phyloP scores from a whole-genome alignment of 2,329 filamentous ascomycete genomes.

The Corynespora cassiicola region DNA sequence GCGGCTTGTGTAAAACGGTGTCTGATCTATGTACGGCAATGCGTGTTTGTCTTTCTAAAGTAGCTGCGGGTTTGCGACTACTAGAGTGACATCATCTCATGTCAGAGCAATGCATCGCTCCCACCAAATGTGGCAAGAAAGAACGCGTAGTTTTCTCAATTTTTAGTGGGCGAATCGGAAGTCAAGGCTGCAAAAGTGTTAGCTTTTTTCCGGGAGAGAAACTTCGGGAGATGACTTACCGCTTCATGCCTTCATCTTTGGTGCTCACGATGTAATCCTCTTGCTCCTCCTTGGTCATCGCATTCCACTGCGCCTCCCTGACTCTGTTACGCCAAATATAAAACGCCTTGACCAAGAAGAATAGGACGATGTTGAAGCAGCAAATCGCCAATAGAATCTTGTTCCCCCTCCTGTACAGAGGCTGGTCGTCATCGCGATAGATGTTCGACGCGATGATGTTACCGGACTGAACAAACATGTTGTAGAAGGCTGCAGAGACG shows the following conservation, averaged over 20 bases:
- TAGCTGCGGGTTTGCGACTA: too few species aligned
- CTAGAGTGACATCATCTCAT: too few species aligned
- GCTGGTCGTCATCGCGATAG: slow-evolving; percentile 55
- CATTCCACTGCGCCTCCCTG: slow-evolving; percentile 33
- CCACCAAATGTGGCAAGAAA: too few species aligned
- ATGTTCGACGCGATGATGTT: slow-evolving; percentile 57
- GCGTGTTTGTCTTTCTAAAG: too few species aligned
- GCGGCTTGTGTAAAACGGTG: too few species aligned
- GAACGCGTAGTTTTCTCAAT: too few species aligned
- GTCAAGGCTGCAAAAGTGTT: too few species aligned
- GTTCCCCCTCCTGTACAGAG: slow-evolving; percentile 53
- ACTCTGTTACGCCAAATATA: slow-evolving; percentile 51
- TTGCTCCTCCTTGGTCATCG: slow-evolving; percentile 35
- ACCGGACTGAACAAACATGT: slow-evolving; percentile 55
- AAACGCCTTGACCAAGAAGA: slow-evolving; percentile 46
- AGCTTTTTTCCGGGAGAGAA: too few species aligned
- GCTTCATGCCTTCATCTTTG: slow-evolving; percentile 36
- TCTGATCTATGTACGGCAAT: too few species aligned
- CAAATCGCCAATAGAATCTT: slow-evolving; percentile 40
- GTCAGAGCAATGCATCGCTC: too few species aligned
- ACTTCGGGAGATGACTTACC: too few species aligned
- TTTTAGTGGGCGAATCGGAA: too few species aligned
- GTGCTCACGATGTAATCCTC: slow-evolving; percentile 33
- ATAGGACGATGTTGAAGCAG: slow-evolving; percentile 38
- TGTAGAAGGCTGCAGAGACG: slow-evolving; percentile 49